Evolutionary conservation across 352 stramenopile genomes (phyloP), one percentile per base, ranked within the genome.

Genomic region (Pythium brassicae): DNA sequence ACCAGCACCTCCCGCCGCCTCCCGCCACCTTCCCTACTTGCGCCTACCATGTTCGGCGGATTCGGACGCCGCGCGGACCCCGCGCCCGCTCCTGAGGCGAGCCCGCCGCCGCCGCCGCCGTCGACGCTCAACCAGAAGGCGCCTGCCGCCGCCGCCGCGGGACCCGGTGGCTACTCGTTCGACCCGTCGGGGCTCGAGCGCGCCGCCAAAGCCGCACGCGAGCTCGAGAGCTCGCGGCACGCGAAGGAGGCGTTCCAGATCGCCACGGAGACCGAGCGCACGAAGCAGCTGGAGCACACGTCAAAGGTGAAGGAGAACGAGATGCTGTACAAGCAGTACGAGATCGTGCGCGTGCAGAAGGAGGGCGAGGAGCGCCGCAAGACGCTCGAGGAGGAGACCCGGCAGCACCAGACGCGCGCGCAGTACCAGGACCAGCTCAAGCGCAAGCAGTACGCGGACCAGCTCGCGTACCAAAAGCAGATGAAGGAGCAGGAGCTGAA

Each of bases 381-480:
- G 79, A 99, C 96, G 27, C 76, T 99, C 14, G 95, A 98, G 66
- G 87, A 97, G 50, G 94, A 99, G 78, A 98, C 96, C 17, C 92
- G 98, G 55, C 94, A 99, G 77, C 93, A 99, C 72, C 94, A 98
- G 76, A 83, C 97, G 68, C 82, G 94, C 57, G 93, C 91, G 44
- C 91, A 99, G 72, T 99, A 99, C 79, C 87, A 96, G 69, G 97
- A 99, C 80, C 88, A 99, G 71, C 88, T 99, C 50, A 97, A 99
- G 83, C 91, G 97, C 59, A 98, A 99, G 78, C 89, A 98, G 68
- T 97, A 99, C 66, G 96, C 97, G 2, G 96, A 99, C 65, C 95
- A 98, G 76, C 69, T 98, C 26, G 92, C 96, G 34, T 95, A 95
- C 26, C 94, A 98, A 69, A 98, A 98, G 74, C 88, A 92, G 65